A percentile compares a stretch with the other conserved stretches of the same genome.
Conservation (phyloP, 306 rosid species). For the Notholithocarpus densiflorus region DNA sequence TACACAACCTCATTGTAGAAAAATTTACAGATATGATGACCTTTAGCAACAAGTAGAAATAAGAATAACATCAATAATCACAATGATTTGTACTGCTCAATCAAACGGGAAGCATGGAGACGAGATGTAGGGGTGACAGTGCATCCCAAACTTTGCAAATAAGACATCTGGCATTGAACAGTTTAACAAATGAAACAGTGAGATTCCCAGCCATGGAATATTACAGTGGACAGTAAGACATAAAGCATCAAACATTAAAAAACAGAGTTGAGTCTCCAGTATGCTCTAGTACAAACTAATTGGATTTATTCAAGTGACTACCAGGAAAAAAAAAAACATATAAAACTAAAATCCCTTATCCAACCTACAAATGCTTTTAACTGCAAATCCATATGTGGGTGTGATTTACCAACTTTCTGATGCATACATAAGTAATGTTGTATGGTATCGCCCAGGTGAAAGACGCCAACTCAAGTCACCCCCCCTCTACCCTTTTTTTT, state of each 20-base stretch:
- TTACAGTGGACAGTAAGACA: neutral
- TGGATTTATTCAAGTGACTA: too few species aligned
- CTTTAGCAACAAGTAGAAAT: neutral
- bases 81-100: conserved; percentile 87
- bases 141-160: conserved; percentile 82
- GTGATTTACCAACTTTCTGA: too few species aligned
- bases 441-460: too few species aligned
- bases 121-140: conserved; percentile 73
- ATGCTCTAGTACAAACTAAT: neutral
- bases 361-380: too few species aligned
- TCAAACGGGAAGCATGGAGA: conserved; percentile 86
- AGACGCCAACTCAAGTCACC: too few species aligned
- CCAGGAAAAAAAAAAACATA: too few species aligned
- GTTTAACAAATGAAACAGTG: neutral
- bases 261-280: neutral
- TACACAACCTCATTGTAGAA: too few species aligned
- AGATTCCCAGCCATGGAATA: neutral
- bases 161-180: conserved; percentile 59
- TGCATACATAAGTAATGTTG: too few species aligned
- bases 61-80: conserved; percentile 14
- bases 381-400: too few species aligned
- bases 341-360: too few species aligned
- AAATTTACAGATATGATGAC: neutral
- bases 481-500: too few species aligned
- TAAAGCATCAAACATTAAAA: neutral